Base-by-base conservation (phyloP, 148 eudicot genomes). In the Nyssa sinensis region DNA sequence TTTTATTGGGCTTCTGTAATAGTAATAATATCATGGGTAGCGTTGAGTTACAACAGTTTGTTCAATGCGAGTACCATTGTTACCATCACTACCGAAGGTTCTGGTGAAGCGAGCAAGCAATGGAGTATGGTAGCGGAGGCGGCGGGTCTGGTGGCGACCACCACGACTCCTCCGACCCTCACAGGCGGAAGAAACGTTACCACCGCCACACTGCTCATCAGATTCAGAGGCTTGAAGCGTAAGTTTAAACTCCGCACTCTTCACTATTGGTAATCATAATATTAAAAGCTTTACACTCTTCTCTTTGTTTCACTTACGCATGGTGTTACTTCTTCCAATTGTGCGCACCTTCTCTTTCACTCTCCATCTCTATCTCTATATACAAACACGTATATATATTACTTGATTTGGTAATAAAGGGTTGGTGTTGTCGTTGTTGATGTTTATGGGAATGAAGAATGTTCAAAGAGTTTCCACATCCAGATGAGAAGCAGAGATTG, bases 391-490 rank as follows among this genome's bases (percentile, higher is more conserved):
- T 49, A 13, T 49, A 49, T 55, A 5, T 21, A 55, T 21, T n/a
- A 19, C 21, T 55, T 55, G 25, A 55, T 55, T 55, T 55, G 17
- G 23, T 21, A 17, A 3, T 55, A 13, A 44, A 11, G 3, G 17
- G 59, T 3, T 19, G 59, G 17, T 55, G 59, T 2, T 55, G 24
- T 3, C 21, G 59, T 17, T 55, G 21, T 3, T 71, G 41, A 32
- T 23, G 7, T n/a, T 31, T 21, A 8, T 70, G 28, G 47, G 16
- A 41, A 41, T 41, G 44, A 31, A 84, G 90, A 32, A 75, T 81
- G 59, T 87, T 87, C 79, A 87, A 82, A 60, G 90, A 84, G 35
- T 87, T 65, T 74, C 87, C 87, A 0, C 90, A 87, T 66, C 90
- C 90, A 44, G 90, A 87, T 74, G 90, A 87, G 81, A 87, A 87